A percentile compares a stretch with the other conserved stretches of the same genome.
Conservation (phyloP, 176 grass and related monocot species). For the Musa acuminata region DNA sequence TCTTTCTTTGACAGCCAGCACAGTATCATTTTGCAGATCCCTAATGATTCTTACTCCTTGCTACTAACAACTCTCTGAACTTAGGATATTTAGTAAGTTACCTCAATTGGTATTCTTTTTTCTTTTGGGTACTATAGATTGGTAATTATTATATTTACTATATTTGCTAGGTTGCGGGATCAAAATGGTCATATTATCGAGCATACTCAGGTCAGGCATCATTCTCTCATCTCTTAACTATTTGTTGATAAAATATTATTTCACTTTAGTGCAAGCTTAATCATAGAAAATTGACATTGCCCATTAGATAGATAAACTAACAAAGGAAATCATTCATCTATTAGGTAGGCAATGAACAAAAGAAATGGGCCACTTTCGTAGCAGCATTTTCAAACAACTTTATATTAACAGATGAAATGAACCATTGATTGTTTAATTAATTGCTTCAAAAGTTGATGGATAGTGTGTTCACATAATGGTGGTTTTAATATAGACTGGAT, state of each 20-base stretch:
- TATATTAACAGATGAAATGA: neutral
- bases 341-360: too few relatives aligned
- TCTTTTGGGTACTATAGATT: neutral
- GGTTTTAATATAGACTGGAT: too few relatives aligned
- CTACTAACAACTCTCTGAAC: neutral
- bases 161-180: slow-evolving; percentile 54
- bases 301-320: neutral
- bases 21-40: neutral
- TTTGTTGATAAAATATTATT: neutral
- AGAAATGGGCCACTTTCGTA: neutral
- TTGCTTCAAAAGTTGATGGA: too few relatives aligned
- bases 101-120: neutral
- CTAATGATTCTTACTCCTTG: neutral
- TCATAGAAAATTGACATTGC: neutral
- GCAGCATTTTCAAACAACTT: neutral
- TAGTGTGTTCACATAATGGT: too few relatives aligned
- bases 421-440: too few relatives aligned
- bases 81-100: neutral
- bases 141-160: slow-evolving; percentile 7
- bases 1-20: neutral
- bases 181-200: slow-evolving; percentile 45
- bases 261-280: neutral
- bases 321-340: neutral
- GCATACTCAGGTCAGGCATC: slow-evolving; percentile 50
- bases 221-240: neutral